Evolutionary conservation across 257 asterid species (phyloP), one percentile per base, ranked within the genome.

Genomic region (Rhazya stricta): DNA sequence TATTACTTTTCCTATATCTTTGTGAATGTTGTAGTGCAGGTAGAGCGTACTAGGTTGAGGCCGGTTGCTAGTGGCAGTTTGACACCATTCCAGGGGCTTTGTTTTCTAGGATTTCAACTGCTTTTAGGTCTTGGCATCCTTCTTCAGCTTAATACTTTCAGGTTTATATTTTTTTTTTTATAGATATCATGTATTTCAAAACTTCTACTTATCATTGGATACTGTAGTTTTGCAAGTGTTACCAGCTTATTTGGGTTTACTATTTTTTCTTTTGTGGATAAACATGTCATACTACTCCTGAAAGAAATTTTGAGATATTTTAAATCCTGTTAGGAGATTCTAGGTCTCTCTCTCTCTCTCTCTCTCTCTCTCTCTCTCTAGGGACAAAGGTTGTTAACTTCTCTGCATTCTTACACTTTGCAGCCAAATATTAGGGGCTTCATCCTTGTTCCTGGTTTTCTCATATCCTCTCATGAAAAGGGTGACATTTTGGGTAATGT

Each of bases 381-480:
- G 6, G n/a, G 6, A 4, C n/a, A 34, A 15, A 45, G 30, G 27
- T 7, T 8, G 25, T 53, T 32, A n/a, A 66, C 39, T 11, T 41
- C 50, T 67, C 1, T 56, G 34, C 32, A 39, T 76, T 46, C 71
- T 46, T 72, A 71, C 78, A 77, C 61, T 77, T n/a, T 86, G 86
- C 94, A 93, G 98, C 84, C 89, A 83, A 41, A 81, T 90, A 67
- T 81, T 93, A 84, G 97, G 98, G 34, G 98, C 98, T 77, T 90
- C 98, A 36, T 91, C 98, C 61, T 82, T 93, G 88, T 77, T 91
- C 57, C 87, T 91, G 73, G 98, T 93, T 61, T 93, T 93, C 85
- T 83, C 98, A 43, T 93, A 93, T 74, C 98, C 98, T 72, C 91
- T 93, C 73, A 91, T 93, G 98, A 93, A 93, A 88, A 86, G 96